These are phyloP conservation scores for Moniliophthora roreri DNA, from an alignment of 1,284 basidiomycete genomes.

Conservation along the genomic window DNA sequence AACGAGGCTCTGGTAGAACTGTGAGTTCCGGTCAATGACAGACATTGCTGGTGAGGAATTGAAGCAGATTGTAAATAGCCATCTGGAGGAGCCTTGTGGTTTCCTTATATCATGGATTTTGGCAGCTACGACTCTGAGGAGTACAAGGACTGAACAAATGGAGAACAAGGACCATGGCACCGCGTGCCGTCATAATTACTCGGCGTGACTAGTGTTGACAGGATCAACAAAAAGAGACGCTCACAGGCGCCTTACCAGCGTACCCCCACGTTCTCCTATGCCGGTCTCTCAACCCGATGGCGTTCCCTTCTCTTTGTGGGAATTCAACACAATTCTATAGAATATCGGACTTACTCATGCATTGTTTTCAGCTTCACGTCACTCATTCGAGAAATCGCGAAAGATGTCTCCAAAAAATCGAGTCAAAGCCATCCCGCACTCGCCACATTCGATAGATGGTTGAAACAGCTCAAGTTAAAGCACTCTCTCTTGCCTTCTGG, in stretches of 20 bases:
- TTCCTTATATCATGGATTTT: too few relatives aligned
- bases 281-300: background rate
- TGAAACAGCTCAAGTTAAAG: conserved; percentile 36
- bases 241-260: too few relatives aligned
- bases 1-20: conserved; percentile 12
- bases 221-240: too few relatives aligned
- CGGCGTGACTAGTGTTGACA: too few relatives aligned
- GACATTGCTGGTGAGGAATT: too few relatives aligned
- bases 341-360: background rate
- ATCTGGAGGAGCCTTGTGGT: too few relatives aligned
- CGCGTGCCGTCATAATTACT: too few relatives aligned
- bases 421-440: conserved; percentile 29
- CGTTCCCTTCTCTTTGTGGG: background rate
- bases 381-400: conserved; percentile 38
- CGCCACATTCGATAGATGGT: conserved; percentile 47
- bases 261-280: background rate
- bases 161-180: too few relatives aligned
- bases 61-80: too few relatives aligned
- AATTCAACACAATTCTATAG: background rate
- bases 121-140: too few relatives aligned
- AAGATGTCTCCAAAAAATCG: conserved; percentile 26
- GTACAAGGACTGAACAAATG: too few relatives aligned
- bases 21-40: conserved; percentile 6
- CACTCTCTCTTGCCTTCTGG: conserved; percentile 47
- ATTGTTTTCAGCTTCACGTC: conserved; percentile 41